These are phyloP conservation scores for Eimeria sp. DNA, from an alignment of 169 alveolate genomes.

Conservation along the genomic window DNA sequence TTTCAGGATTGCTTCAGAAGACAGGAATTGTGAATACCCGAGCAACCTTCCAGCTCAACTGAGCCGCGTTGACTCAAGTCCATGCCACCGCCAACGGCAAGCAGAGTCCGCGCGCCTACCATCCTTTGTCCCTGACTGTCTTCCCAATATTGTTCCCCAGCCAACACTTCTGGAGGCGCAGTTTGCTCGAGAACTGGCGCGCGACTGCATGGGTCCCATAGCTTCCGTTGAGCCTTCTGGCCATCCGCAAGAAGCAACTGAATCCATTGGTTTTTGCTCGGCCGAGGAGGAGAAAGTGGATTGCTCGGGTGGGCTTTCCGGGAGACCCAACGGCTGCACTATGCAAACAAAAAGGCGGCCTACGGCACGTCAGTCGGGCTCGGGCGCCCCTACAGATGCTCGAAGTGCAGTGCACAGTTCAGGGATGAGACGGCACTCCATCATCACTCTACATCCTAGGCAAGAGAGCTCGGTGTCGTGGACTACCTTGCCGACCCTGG, in stretches of 20 bases:
- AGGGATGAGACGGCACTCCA: slow-evolving; percentile 30
- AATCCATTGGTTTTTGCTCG: not conserved
- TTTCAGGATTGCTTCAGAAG: slow-evolving; percentile 1
- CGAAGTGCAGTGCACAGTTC: not conserved
- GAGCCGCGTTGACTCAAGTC: not conserved
- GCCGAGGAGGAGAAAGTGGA: not conserved
- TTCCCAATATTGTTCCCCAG: not conserved
- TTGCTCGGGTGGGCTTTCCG: not conserved
- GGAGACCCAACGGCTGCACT: not conserved
- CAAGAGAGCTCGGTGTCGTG: slow-evolving; percentile 2
- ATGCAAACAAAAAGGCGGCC: not conserved
- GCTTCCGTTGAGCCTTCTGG: not conserved
- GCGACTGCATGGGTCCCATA: slow-evolving; percentile 13
- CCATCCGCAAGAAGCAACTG: not conserved
- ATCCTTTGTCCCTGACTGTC: not conserved
- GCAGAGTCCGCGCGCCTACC: not conserved
- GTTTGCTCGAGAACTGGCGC: slow-evolving; percentile 66
- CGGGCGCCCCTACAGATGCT: not conserved
- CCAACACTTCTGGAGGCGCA: slow-evolving; percentile 69
- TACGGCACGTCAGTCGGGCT: not conserved
- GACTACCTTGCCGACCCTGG: not conserved
- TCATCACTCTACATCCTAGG: slow-evolving; percentile 58
- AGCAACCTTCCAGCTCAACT: not conserved
- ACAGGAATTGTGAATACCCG: not conserved
- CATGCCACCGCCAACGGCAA: not conserved